Evolutionary conservation across 2,329 filamentous ascomycete species (phyloP).

Genomic region (Fusarium sp.): DNA sequence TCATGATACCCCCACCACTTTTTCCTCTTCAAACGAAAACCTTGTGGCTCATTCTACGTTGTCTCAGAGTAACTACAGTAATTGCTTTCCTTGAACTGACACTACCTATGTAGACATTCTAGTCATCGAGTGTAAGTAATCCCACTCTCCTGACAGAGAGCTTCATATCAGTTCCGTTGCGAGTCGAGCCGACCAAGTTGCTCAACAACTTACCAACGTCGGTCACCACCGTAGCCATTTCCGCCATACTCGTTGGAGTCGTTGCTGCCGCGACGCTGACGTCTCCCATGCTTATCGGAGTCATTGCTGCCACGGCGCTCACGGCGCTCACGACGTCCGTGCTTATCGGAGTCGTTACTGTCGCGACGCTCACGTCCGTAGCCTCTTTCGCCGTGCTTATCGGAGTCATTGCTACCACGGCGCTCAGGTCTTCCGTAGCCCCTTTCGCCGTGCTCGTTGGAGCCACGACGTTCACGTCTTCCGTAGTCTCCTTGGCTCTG

Average conservation of each 20-base stretch:
- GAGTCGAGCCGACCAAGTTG: background rate
- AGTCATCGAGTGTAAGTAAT: background rate
- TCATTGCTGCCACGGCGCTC: conserved; percentile 15
- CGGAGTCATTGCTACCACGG: background rate
- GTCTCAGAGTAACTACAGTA: too few species aligned
- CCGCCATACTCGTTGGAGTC: conserved; percentile 11
- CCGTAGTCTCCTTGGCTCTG: conserved; percentile 33
- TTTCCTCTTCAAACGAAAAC: too few species aligned
- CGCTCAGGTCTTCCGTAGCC: too few species aligned
- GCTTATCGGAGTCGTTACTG: background rate
- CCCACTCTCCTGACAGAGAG: background rate
- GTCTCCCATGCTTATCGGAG: background rate
- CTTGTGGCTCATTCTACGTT: too few species aligned
- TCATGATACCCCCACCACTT: too few species aligned
- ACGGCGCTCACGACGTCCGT: conserved; percentile 24
- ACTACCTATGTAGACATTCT: conserved; percentile 7
- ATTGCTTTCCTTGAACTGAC: conserved; percentile 6
- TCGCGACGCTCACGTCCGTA: too few species aligned
- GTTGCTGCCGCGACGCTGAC: background rate
- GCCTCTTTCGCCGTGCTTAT: background rate
- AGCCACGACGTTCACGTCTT: conserved; percentile 24
- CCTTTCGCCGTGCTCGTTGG: conserved; percentile 3
- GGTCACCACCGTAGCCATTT: conserved; percentile 39
- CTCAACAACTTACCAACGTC: conserved; percentile 37
- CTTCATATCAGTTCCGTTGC: background rate